Conservation (phyloP, 139 green algal species). For the Chlamydomonas applanata region DNA sequence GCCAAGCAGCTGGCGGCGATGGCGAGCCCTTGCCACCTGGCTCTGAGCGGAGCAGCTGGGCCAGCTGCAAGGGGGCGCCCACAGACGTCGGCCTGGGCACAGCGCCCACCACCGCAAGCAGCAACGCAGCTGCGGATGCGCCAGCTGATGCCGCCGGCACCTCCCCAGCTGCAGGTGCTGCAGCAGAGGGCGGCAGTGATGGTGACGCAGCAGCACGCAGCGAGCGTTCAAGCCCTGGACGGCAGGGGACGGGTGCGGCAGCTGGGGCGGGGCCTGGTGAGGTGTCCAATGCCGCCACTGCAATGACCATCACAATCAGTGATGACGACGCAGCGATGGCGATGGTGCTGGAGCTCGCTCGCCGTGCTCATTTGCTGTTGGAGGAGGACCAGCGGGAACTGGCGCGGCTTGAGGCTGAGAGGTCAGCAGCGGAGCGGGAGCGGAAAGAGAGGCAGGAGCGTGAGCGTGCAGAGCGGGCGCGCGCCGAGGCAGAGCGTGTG, state of each 20-base stretch:
- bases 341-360: slow-evolving; percentile 36
- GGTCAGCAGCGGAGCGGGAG: slow-evolving; percentile 29
- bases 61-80: too few species aligned
- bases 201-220: slow-evolving; percentile 2
- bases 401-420: slow-evolving; percentile 29
- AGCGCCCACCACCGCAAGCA: too few species aligned
- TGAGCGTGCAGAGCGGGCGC: slow-evolving; percentile 20
- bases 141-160: slow-evolving; percentile 2
- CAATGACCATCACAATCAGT: neutral
- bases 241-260: too few species aligned
- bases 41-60: too few species aligned
- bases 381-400: slow-evolving; percentile 43
- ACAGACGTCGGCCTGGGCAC: too few species aligned
- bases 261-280: too few species aligned
- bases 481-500: slow-evolving; percentile 33
- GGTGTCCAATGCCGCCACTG: neutral
- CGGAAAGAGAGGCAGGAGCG: slow-evolving; percentile 32
- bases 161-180: neutral
- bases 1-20: neutral
- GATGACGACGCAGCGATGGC: slow-evolving; percentile 10
- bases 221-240: neutral
- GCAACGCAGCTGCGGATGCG: too few species aligned
- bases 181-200: neutral
- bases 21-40: neutral
- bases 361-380: slow-evolving; percentile 32